Percentiles rank a stretch among this genome's conserved stretches.
Conservation (phyloP, 345 rosid genomes). For the Rhodamnia argentea region DNA sequence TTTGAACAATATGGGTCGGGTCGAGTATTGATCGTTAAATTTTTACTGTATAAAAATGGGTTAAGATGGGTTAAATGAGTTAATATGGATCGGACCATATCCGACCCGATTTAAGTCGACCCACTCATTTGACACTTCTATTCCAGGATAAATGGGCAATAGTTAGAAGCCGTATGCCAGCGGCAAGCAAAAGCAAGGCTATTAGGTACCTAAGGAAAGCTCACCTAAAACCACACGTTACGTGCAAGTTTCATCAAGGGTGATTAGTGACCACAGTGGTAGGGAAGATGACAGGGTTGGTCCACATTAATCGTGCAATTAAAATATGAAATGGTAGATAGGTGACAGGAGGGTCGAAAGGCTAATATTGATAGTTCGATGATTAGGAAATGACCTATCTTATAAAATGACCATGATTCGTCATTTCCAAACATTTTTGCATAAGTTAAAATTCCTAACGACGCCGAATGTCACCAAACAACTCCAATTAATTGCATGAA, state of each 20-base stretch:
- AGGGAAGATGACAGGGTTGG: background rate
- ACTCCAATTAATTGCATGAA: background rate
- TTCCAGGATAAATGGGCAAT: background rate
- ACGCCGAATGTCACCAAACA: background rate
- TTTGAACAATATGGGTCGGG: too few species aligned
- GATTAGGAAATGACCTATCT: background rate
- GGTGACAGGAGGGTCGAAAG: background rate
- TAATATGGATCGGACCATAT: too few species aligned
- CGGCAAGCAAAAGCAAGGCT: background rate
- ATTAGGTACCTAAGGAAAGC: background rate
- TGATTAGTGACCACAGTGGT: background rate
- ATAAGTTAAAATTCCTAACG: background rate
- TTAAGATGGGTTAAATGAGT: too few species aligned
- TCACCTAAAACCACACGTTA: background rate
- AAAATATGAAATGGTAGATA: background rate
- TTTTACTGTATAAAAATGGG: too few species aligned
- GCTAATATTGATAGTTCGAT: background rate
- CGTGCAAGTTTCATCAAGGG: background rate
- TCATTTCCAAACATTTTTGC: background rate
- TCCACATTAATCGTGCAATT: background rate
- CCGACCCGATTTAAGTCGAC: too few species aligned
- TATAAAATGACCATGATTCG: background rate
- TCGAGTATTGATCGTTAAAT: too few species aligned
- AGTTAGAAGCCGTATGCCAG: background rate
- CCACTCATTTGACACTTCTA: too few species aligned